Percentiles rank a stretch among this genome's conserved stretches.
Conservation (phyloP, 768 basidiomycete species). For the Paxillus ammoniavirescens region DNA sequence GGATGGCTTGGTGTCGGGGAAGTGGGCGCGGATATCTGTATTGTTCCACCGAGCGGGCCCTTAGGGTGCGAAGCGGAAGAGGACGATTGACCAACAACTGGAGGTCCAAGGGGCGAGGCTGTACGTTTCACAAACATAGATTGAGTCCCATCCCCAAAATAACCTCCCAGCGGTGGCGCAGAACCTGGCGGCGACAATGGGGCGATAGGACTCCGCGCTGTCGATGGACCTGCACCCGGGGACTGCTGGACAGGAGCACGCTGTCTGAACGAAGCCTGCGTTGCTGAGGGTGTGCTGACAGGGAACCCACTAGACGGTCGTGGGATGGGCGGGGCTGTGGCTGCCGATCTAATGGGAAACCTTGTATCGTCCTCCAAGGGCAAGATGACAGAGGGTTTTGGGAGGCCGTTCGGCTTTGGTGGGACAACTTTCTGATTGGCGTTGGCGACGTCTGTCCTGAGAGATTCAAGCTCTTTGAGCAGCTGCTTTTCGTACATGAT, state of each 20-base stretch:
- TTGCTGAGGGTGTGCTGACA: slow-evolving; percentile 11
- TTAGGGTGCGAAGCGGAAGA: slow-evolving; percentile 32
- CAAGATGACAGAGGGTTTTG: slow-evolving; percentile 60
- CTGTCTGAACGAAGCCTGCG: slow-evolving; percentile 27
- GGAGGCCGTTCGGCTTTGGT: slow-evolving; percentile 45
- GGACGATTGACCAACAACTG: slow-evolving; percentile 34
- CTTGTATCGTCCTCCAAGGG: slow-evolving; percentile 61
- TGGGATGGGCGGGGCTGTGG: slow-evolving; percentile 22
- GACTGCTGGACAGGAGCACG: slow-evolving; percentile 42
- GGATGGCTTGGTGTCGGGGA: slow-evolving; percentile 12
- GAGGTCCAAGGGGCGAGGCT: slow-evolving; percentile 36
- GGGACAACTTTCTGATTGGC: slow-evolving; percentile 61
- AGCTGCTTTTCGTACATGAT: slow-evolving; percentile 91
- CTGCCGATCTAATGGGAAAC: slow-evolving; percentile 20
- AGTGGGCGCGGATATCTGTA: slow-evolving; percentile 6
- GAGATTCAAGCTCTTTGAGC: slow-evolving; percentile 82
- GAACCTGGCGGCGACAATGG: slow-evolving; percentile 32
- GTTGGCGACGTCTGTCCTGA: slow-evolving; percentile 70
- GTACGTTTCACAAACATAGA: slow-evolving; percentile 73
- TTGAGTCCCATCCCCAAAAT: slow-evolving; percentile 70
- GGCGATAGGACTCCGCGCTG: slow-evolving; percentile 16
- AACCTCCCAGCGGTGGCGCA: slow-evolving; percentile 59
- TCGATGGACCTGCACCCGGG: slow-evolving; percentile 56
- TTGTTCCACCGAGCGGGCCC: slow-evolving; percentile 13
- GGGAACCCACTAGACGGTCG: slow-evolving; percentile 20